Conservation (phyloP, 805 yeast genomes). For the Candida alai region DNA sequence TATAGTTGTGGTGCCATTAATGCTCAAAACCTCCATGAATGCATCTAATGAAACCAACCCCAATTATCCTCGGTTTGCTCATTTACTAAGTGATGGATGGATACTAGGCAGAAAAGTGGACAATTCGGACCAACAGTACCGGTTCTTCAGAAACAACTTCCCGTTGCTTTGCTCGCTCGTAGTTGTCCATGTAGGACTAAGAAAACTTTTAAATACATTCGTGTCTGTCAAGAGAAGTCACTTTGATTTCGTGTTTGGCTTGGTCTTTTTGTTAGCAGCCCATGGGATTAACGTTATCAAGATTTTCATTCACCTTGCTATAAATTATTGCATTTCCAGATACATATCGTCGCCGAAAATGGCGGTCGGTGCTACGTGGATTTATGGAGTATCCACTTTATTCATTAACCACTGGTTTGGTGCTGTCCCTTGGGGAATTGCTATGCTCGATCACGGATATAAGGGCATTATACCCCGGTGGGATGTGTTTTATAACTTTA, state of each 20-base stretch:
- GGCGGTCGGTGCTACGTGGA: constrained; percentile 58
- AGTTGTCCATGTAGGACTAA: constrained; percentile 48
- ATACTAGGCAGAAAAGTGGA: constrained; percentile 85
- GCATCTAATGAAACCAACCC: constrained; percentile 74
- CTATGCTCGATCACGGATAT: constrained; percentile 55
- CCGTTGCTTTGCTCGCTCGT: constrained; percentile 56
- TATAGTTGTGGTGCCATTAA: constrained; percentile 69
- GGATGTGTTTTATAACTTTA: constrained; percentile 95
- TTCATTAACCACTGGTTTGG: constrained; percentile 73
- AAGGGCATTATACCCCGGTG: constrained; percentile 82
- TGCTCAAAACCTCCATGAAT: constrained; percentile 77
- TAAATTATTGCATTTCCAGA: constrained; percentile 51
- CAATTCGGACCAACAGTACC: constrained; percentile 86
- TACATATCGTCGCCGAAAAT: constrained; percentile 25
- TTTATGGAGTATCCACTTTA: constrained; percentile 71
- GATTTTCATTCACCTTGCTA: constrained; percentile 53
- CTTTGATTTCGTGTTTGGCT: constrained; percentile 76
- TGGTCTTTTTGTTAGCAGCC: constrained; percentile 61
- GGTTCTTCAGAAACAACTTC: constrained; percentile 81
- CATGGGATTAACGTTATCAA: constrained; percentile 77
- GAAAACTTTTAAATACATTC: constrained; percentile 29
- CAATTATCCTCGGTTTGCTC: constrained; percentile 61
- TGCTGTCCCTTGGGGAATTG: constrained; percentile 50
- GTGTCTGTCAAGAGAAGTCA: constrained; percentile 36
- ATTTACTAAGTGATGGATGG: constrained; percentile 79